Base-by-base conservation (phyloP, 179 eudicot genomes). In the Monotropa hypopitys region DNA sequence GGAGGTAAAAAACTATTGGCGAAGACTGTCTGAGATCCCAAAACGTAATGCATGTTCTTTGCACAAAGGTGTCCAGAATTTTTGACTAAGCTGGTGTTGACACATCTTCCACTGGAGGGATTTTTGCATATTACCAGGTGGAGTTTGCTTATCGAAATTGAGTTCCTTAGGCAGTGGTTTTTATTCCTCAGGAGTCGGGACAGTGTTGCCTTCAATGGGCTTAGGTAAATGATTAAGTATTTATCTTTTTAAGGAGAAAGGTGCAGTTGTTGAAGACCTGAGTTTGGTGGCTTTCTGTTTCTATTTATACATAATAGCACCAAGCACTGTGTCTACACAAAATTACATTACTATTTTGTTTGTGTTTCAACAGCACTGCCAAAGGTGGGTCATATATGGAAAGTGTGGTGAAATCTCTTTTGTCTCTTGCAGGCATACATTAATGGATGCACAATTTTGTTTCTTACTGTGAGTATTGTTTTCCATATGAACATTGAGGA, bases 1-100 rank as follows among this genome's bases (percentile, higher is more conserved):
- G 90, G 90, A 30, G 90, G 90, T 26, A 87, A 87, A 49, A 87
- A 65, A 82, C 84, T 87, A 30, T 40, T 85, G 57, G 78, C 74
- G 2, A 74, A 9, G 73, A 78, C 80, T 75, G 42, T 70, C 0
- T 73, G 54, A 82, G 73, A 63, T 74, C 76, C 86, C 13, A 85
- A 80, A 78, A 80, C 78, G 26, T 82, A 76, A 82, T 28, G 43
- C 62, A 32, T 61, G 42, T 21, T n/a, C 43, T 15, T 78, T 42
- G 63, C 40, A 8, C 13, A 46, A 12, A 47, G 18, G 46, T 47
- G 78, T 68, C 38, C 5, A 13, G 7, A 54, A 20, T 54, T 54
- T 56, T 38, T 74, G 7, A 40, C 45, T 40, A 75, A 30, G 46
- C 45, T 62, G 78, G 72, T 18, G 38, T 61, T 61, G 47, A 8